Evolutionary conservation across 441 rosid species (phyloP), one percentile per base, ranked within the genome.

Genomic region (Gossypium gossypioides): DNA sequence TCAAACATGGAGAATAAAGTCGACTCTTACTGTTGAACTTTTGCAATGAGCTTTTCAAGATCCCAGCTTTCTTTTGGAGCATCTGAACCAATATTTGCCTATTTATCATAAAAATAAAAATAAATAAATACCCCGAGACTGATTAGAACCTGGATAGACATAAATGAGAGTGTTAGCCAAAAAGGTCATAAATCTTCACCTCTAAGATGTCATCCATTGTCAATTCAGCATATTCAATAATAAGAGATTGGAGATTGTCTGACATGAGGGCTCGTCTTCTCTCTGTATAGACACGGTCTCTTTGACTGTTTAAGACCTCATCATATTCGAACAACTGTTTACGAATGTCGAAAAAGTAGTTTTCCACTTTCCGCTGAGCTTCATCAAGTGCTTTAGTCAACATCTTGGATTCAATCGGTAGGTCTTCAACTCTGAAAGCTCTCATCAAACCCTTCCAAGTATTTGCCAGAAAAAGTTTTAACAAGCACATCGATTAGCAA

Each of bases 281-380:
- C 87, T 94, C 99, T 29, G 96, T 79, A 77, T 94, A 94, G 7
- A 94, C 96, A 54, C 97, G 96, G 75, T 92, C 99, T 83, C 99
- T 90, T 79, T 94, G 99, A 84, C 99, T 94, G 78, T 94, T 92
- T 72, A 92, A 84, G 61, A 94, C 99, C 76, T 94, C 99, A 65
- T 94, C 99, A 79, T 82, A 94, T 83, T 94, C 99, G 70, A 94
- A 94, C 15, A 94, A 77, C 75, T 94, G 97, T 85, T 94, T 94
- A 65, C 97, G 81, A 63, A 92, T 94, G 78, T 94, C 97, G 57
- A 94, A 94, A 73, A 94, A 94, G 80, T 94, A 94, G 73, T 88
- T 94, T 79, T 94, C 99, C 46, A 94, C 97, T 87, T 94, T 92
- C 80, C 99, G 83, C 82, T 92, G 97, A 79, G 99, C 97, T 86